phyloP scores from a whole-genome alignment of 2,329 filamentous ascomycete genomes.

The Arthroderma uncinatum region DNA sequence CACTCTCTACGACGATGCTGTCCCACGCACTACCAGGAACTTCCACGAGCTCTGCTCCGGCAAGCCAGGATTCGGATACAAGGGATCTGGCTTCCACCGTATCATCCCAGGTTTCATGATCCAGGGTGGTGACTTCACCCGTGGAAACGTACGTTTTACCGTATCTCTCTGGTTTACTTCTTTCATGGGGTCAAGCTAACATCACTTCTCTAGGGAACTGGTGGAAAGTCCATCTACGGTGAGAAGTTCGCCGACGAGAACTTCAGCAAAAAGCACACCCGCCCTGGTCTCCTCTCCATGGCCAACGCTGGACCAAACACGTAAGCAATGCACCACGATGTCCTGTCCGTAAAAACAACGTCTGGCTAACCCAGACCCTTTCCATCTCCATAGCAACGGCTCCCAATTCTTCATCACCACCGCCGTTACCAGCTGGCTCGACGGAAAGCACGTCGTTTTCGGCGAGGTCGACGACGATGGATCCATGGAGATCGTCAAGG shows the following conservation, averaged over 20 bases:
- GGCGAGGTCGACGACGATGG: conserved; percentile 48
- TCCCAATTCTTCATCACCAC: conserved; percentile 66
- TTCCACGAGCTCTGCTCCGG: conserved; percentile 74
- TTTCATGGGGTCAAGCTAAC: conserved; percentile 6
- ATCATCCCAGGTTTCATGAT: conserved; percentile 92
- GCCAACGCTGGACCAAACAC: conserved; percentile 94
- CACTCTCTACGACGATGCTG: conserved; percentile 71
- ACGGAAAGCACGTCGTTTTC: conserved; percentile 61
- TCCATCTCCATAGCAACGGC: conserved; percentile 45
- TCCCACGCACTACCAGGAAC: conserved; percentile 80
- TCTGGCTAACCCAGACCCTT: not conserved
- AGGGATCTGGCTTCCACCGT: conserved; percentile 77
- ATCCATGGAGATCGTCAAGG: conserved; percentile 46
- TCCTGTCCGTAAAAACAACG: too few relatives aligned
- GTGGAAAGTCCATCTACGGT: conserved; percentile 88
- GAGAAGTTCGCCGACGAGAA: conserved; percentile 94
- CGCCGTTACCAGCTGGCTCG: conserved; percentile 54
- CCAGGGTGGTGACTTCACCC: conserved; percentile 92
- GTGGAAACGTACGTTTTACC: conserved; percentile 60
- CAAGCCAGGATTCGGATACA: conserved; percentile 73
- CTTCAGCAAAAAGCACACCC: conserved; percentile 64
- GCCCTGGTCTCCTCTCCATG: conserved; percentile 79
- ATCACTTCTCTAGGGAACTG: conserved; percentile 54
- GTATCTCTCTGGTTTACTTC: not conserved
- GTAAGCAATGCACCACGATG: conserved; percentile 33